Conservation (phyloP, 1,284 basidiomycete genomes). For the Tilletiopsis washingtonensis region DNA sequence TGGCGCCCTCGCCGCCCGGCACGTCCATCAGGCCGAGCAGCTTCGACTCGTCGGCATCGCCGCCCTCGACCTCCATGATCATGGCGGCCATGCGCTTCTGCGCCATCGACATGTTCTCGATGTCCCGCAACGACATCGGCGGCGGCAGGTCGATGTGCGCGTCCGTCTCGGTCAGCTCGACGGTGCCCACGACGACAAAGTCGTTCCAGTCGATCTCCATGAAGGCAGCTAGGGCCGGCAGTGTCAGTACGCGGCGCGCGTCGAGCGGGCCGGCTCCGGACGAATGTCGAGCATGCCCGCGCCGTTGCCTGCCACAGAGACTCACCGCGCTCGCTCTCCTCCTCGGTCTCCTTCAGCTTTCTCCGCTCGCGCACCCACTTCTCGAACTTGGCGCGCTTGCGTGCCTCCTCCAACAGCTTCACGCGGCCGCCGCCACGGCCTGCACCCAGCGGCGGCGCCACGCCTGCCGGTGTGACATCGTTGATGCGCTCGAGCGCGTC, state of each 20-base stretch:
- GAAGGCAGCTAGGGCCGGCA: slow-evolving; percentile 51
- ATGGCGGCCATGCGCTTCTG: slow-evolving; percentile 97
- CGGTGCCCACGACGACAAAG: slow-evolving; percentile 96
- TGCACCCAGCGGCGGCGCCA: slow-evolving; percentile 45
- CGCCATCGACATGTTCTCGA: slow-evolving; percentile 90
- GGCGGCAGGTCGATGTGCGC: slow-evolving; percentile 73
- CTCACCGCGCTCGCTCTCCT: slow-evolving; percentile 53
- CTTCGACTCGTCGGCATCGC: slow-evolving; percentile 57
- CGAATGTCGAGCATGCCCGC: no score
- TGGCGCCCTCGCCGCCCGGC: neutral
- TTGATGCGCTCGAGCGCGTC: slow-evolving; percentile 54
- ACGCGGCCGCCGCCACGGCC: slow-evolving; percentile 51
- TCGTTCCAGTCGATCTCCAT: slow-evolving; percentile 99
- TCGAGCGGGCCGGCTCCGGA: no score
- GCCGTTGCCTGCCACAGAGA: no score
- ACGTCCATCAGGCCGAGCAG: neutral
- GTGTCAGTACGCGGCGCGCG: no score
- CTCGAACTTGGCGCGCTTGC: slow-evolving; percentile 79
- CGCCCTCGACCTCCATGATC: slow-evolving; percentile 78
- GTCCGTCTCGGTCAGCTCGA: slow-evolving; percentile 92
- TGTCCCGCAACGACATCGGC: slow-evolving; percentile 86
- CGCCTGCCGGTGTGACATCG: neutral
- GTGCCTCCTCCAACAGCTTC: slow-evolving; percentile 68
- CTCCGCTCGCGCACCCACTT: slow-evolving; percentile 71
- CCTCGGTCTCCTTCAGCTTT: slow-evolving; percentile 76